These are phyloP conservation scores for Coemansia umbellata DNA, from an alignment of 192 early-diverging fungal genomes.

Conservation along the genomic window DNA sequence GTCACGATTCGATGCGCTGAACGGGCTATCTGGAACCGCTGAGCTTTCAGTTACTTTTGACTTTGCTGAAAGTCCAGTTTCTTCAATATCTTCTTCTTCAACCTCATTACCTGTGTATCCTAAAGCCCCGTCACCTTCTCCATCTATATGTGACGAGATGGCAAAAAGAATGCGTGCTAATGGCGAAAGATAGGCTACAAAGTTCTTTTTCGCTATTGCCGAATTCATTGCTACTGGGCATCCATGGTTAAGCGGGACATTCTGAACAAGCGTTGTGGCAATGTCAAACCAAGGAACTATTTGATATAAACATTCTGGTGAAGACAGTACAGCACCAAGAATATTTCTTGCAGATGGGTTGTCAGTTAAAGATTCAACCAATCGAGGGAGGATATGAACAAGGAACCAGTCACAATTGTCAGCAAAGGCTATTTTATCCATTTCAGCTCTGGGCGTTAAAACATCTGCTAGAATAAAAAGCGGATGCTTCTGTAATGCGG, in stretches of 20 bases:
- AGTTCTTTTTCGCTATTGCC: constrained; percentile 22
- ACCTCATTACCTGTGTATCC: not conserved
- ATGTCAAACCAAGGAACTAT: constrained; percentile 41
- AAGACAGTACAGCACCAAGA: constrained; percentile 20
- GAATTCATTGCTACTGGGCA: constrained; percentile 28
- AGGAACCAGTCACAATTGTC: constrained; percentile 40
- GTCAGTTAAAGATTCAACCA: constrained; percentile 7
- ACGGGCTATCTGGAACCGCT: not conserved
- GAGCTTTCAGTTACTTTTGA: not conserved
- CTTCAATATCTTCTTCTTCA: not conserved
- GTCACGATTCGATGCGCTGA: not conserved
- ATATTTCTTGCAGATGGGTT: constrained; percentile 11
- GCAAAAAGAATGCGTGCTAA: constrained; percentile 38
- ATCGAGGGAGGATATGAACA: constrained; percentile 15
- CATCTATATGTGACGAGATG: constrained; percentile 17
- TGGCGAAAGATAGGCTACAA: constrained; percentile 38
- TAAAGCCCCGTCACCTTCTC: not conserved
- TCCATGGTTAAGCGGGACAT: constrained; percentile 26
- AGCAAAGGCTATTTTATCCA: constrained; percentile 25
- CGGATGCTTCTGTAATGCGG: constrained; percentile 12
- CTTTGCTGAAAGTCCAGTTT: not conserved
- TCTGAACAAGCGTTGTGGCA: constrained; percentile 25
- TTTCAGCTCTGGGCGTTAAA: constrained; percentile 3
- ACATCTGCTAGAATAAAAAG: constrained; percentile 12
- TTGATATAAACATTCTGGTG: constrained; percentile 17